phyloP scores from a whole-genome alignment of 441 rosid species.

The Manihot esculenta region DNA sequence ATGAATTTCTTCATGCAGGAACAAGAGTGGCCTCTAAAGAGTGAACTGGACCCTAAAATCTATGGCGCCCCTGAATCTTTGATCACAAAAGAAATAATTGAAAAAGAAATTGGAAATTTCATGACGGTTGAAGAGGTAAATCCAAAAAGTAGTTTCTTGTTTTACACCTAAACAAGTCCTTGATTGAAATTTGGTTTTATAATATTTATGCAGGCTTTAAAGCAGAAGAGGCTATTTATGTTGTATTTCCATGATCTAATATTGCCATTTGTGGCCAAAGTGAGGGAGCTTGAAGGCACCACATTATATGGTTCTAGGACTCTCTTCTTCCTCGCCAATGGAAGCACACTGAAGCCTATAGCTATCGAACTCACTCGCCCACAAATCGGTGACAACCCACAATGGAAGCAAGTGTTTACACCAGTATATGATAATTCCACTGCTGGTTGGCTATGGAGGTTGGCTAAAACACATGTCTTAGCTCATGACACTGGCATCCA shows the following conservation, averaged over 20 bases:
- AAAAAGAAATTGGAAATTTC: constrained; percentile 43
- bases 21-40: constrained; percentile 75
- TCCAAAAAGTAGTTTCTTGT: too few relatives aligned
- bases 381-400: constrained; percentile 40
- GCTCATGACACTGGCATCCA: constrained; percentile 71
- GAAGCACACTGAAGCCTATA: constrained; percentile 47
- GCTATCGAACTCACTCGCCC: constrained; percentile 68
- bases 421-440: constrained; percentile 46
- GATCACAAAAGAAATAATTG: constrained; percentile 48
- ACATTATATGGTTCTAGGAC: constrained; percentile 61
- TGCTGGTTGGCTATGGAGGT: constrained; percentile 56
- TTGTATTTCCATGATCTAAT: constrained; percentile 62
- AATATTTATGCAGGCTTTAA: constrained; percentile 54
- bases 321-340: constrained; percentile 46
- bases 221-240: constrained; percentile 48
- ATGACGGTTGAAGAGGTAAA: constrained; percentile 52
- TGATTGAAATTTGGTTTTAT: background rate
- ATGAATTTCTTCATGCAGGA: constrained; percentile 36
- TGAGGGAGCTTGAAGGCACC: constrained; percentile 44
- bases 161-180: background rate
- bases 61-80: constrained; percentile 56
- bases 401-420: constrained; percentile 50
- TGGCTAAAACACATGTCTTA: constrained; percentile 60
- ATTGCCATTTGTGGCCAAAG: constrained; percentile 57
- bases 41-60: constrained; percentile 52